Evolutionary conservation across 495 filamentous ascomycete genomes (phyloP).

Genomic region (Umbilicaria muhlenbergii): DNA sequence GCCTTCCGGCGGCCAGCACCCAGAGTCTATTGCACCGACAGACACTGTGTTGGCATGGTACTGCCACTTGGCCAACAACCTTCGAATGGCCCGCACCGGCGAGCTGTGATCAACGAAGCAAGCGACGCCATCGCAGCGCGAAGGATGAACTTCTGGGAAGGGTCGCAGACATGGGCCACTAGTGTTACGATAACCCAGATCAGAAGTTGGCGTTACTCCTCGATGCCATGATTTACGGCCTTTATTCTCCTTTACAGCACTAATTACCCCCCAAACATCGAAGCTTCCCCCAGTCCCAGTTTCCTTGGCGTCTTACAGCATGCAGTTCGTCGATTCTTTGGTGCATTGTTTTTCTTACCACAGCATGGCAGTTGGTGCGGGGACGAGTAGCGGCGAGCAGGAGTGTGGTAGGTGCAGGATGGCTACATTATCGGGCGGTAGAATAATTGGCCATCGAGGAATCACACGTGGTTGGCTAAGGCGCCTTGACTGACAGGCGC

Average conservation of each 20-base stretch:
- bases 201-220: background rate
- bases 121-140: background rate
- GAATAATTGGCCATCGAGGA: background rate
- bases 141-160: background rate
- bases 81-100: too few relatives aligned
- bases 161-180: background rate
- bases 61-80: too few relatives aligned
- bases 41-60: background rate
- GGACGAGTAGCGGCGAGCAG: background rate
- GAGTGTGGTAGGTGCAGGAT: background rate
- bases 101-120: too few relatives aligned
- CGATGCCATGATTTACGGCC: background rate
- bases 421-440: background rate
- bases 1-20: too few relatives aligned
- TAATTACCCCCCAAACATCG: constrained; percentile 5
- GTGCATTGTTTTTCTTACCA: too few relatives aligned
- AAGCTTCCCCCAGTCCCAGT: too few relatives aligned
- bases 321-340: background rate
- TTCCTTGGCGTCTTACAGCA: background rate
- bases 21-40: background rate
- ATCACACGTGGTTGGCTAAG: background rate
- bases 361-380: background rate
- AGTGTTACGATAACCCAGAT: background rate
- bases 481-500: background rate
- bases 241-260: constrained; percentile 2